These are phyloP conservation scores for Fusarium continuum DNA, from an alignment of 2,329 filamentous ascomycete species.

Conservation along the genomic window DNA sequence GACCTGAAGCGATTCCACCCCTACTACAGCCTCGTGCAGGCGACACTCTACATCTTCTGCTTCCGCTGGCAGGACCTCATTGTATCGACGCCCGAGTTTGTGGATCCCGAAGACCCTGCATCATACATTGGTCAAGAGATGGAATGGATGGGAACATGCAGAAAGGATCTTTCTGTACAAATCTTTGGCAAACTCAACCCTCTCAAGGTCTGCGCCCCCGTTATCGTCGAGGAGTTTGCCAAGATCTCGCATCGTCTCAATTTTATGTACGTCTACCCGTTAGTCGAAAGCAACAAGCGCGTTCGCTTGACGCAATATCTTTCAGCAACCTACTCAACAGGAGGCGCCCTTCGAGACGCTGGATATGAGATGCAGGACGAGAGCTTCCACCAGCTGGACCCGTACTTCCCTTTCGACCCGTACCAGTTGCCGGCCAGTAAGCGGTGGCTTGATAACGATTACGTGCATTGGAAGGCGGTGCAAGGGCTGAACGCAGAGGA, in stretches of 20 bases:
- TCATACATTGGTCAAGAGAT: constrained; percentile 76
- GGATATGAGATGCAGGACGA: constrained; percentile 68
- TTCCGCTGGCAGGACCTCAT: constrained; percentile 96
- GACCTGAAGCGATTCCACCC: constrained; percentile 84
- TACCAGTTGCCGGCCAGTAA: constrained; percentile 90
- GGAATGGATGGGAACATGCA: constrained; percentile 78
- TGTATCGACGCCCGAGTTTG: constrained; percentile 65
- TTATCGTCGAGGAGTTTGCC: constrained; percentile 91
- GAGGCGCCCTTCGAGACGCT: constrained; percentile 63
- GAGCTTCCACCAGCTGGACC: constrained; percentile 84
- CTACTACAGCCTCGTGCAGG: constrained; percentile 90
- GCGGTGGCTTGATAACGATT: constrained; percentile 86
- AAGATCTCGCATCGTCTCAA: constrained; percentile 85
- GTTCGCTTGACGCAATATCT: constrained; percentile 79
- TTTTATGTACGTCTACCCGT: constrained; percentile 88
- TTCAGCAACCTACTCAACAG: constrained; percentile 63
- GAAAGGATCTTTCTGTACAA: constrained; percentile 77
- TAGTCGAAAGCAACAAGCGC: constrained; percentile 92
- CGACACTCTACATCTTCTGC: constrained; percentile 93
- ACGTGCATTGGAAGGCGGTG: constrained; percentile 81
- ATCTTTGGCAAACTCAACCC: constrained; percentile 93
- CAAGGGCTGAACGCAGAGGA: constrained; percentile 71
- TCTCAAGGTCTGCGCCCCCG: constrained; percentile 90
- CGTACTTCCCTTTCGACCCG: constrained; percentile 97
- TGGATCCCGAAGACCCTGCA: constrained; percentile 69